phyloP scores from a whole-genome alignment of 495 filamentous ascomycete species.

The Penicillium bovifimosum region DNA sequence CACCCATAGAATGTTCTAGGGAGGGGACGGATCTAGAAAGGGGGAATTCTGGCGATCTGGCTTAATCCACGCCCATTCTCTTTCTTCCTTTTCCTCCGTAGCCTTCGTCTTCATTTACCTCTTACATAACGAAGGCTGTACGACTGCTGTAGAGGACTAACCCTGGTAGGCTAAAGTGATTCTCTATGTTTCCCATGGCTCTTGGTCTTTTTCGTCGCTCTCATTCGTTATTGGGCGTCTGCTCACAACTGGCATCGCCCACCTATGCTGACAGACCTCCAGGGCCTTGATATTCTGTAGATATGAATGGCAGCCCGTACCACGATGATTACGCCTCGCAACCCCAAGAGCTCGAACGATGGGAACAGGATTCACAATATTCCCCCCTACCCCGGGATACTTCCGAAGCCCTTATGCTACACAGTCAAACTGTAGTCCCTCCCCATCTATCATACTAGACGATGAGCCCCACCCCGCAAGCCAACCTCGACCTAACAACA shows the following conservation, averaged over 20 bases:
- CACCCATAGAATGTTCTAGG: too few relatives aligned
- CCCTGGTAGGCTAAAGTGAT: too few relatives aligned
- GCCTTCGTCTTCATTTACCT: not conserved
- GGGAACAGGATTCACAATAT: conserved; percentile 6
- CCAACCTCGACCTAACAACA: not conserved
- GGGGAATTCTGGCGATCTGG: not conserved
- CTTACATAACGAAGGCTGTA: too few relatives aligned
- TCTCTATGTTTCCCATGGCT: too few relatives aligned
- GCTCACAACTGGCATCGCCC: not conserved
- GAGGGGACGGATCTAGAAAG: too few relatives aligned
- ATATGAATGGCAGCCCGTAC: conserved; percentile 2
- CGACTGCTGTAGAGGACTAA: too few relatives aligned
- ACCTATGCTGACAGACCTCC: too few relatives aligned
- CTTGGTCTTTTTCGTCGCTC: too few relatives aligned
- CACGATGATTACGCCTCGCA: not conserved
- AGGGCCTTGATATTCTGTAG: too few relatives aligned
- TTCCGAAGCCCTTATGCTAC: conserved; percentile 2
- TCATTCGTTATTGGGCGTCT: too few relatives aligned
- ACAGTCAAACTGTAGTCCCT: conserved; percentile 1
- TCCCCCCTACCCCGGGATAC: conserved; percentile 3
- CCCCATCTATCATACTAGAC: conserved; percentile 1
- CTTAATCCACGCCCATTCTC: not conserved
- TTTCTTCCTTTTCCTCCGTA: not conserved
- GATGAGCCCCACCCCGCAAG: too few relatives aligned
- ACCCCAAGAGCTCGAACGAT: not conserved